Percentiles rank a stretch among this genome's conserved stretches.
Evolutionary conservation across 2,329 filamentous ascomycete species (phyloP).

Genomic region (Apiospora malaysiana): DNA sequence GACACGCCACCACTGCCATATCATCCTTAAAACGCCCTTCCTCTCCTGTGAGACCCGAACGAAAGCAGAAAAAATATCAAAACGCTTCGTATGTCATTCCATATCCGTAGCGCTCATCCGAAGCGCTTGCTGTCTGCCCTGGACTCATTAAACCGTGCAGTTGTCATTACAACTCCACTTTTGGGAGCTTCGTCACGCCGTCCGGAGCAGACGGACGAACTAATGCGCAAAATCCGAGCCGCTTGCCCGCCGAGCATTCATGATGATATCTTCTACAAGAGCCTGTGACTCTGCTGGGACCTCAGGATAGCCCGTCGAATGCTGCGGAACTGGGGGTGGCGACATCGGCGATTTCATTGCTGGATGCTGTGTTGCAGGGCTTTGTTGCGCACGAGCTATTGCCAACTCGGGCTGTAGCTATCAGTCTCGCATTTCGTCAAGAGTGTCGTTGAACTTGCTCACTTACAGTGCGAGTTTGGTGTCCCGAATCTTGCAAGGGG

Average conservation of each 20-base stretch:
- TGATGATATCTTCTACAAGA: slow-evolving; percentile 41
- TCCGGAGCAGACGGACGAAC: not conserved
- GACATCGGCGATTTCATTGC: slow-evolving; percentile 1
- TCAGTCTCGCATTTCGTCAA: not conserved
- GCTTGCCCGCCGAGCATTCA: slow-evolving; percentile 40
- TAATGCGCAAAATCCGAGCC: slow-evolving; percentile 22
- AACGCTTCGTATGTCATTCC: slow-evolving; percentile 15
- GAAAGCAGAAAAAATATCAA: not conserved
- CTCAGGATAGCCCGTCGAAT: slow-evolving; percentile 36
- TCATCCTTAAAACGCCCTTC: slow-evolving; percentile 6
- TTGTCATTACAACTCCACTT: not conserved
- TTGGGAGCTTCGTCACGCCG: not conserved
- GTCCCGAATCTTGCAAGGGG: slow-evolving; percentile 27
- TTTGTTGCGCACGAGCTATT: slow-evolving; percentile 8
- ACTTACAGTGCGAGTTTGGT: slow-evolving; percentile 41
- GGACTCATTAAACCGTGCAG: slow-evolving; percentile 3
- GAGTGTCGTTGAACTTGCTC: slow-evolving; percentile 37
- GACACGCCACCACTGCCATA: not conserved
- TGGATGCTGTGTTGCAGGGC: slow-evolving; percentile 18
- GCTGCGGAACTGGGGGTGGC: not conserved
- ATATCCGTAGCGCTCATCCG: not conserved
- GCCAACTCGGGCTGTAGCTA: not conserved
- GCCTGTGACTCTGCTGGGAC: slow-evolving; percentile 42
- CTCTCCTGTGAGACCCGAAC: not conserved
- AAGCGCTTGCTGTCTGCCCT: not conserved